Conservation (phyloP, 2,329 filamentous ascomycete species). For the Diplodia mutila region DNA sequence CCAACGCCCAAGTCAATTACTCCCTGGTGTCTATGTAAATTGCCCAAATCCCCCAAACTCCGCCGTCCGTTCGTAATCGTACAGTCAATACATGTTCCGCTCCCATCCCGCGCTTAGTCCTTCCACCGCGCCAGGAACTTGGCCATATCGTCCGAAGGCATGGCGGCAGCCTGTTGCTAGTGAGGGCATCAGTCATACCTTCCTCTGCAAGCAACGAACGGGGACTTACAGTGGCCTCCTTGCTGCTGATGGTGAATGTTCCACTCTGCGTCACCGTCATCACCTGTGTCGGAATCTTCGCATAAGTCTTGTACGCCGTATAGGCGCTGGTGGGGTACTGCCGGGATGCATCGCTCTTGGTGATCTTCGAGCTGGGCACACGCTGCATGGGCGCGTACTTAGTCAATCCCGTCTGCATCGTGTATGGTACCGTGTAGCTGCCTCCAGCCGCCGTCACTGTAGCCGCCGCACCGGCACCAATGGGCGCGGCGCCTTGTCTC, state of each 20-base stretch:
- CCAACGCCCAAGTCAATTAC: background rate
- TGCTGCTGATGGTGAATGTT: conserved; percentile 56
- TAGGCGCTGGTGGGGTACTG: conserved; percentile 61
- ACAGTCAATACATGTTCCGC: background rate
- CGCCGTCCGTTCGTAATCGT: background rate
- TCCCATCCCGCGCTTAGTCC: conserved; percentile 47
- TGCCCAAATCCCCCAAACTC: background rate
- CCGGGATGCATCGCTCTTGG: conserved; percentile 53
- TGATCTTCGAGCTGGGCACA: conserved; percentile 63
- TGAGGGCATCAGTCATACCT: background rate
- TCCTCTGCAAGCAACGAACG: background rate
- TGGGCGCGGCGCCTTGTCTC: conserved; percentile 13
- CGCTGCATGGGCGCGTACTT: conserved; percentile 66
- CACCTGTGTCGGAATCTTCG: conserved; percentile 42
- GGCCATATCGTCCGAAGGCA: conserved; percentile 58
- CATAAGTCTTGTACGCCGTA: conserved; percentile 51
- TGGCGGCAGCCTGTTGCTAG: conserved; percentile 50
- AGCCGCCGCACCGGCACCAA: conserved; percentile 29
- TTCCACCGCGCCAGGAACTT: conserved; percentile 63
- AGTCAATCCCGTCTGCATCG: conserved; percentile 59
- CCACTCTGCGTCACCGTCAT: conserved; percentile 58
- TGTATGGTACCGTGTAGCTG: conserved; percentile 54
- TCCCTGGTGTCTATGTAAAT: too few relatives aligned
- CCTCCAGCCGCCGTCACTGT: conserved; percentile 36
- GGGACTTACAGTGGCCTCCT: conserved; percentile 60